Evolutionary conservation across 768 basidiomycete genomes (phyloP), one percentile per base, ranked within the genome.

Genomic region (Dendrothele bispora): DNA sequence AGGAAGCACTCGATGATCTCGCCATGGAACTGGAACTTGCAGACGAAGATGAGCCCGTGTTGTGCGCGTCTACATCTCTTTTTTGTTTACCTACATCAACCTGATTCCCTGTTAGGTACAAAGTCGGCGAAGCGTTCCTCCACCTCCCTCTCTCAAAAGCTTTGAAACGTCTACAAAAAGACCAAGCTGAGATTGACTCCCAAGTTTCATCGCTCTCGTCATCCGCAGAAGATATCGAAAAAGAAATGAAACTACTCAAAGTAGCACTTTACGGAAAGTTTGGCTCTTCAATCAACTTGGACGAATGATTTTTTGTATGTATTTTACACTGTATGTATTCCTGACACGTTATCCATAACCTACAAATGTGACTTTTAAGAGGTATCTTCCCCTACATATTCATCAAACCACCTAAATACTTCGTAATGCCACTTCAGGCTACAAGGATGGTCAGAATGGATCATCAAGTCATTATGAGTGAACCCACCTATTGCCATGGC

Each of bases 341-440:
- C n/a, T n/a, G n/a, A n/a, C n/a, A n/a, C n/a, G n/a, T n/a, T n/a
- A n/a, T n/a, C n/a, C n/a, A n/a, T n/a, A n/a, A n/a, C n/a, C n/a
- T n/a, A n/a, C n/a, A n/a, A n/a, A n/a, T n/a, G n/a, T n/a, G n/a
- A n/a, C n/a, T n/a, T n/a, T n/a, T n/a, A n/a, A n/a, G n/a, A n/a
- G n/a, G n/a, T 39, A 27, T 59, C 36, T 41, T 70, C 60, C n/a
- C 79, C 83, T 11, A 85, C 72, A 55, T 75, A 89, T 58, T 80
- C 65, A 47, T 86, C 81, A 51, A 95, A 85, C 91, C 92, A 98
- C 49, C 80, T 75, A 69, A 98, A 86, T 8, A 98, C 87, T 63
- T 98, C 95, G 54, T 88, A 74, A 66, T 97, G 91, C 95, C 95
- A 98, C 63, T 92, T 91, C 63, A 95, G 69, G 60, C 90, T 88